Evolutionary conservation across 192 early-diverging fungal genomes (phyloP).

Genomic region (Entomortierella beljakovae): DNA sequence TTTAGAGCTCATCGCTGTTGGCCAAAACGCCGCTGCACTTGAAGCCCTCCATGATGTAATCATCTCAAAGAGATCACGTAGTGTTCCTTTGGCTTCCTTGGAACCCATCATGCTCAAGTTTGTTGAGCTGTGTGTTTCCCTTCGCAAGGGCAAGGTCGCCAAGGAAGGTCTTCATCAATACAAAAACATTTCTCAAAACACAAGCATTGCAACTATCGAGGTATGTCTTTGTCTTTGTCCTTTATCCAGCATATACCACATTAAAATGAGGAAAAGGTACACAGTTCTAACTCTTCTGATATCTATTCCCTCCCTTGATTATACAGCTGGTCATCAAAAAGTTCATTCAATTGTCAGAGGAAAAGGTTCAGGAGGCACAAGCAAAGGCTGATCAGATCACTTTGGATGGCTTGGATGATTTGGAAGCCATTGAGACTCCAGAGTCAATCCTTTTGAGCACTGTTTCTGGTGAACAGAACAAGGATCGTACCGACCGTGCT

Average conservation of each 20-base stretch:
- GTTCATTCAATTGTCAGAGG: constrained; percentile 89
- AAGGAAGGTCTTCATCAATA: constrained; percentile 98
- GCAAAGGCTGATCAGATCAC: constrained; percentile 89
- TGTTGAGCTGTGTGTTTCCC: constrained; percentile 89
- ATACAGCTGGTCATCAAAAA: constrained; percentile 81
- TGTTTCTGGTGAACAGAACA: constrained; percentile 92
- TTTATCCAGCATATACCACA: background rate
- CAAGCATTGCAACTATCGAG: constrained; percentile 90
- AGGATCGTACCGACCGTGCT: constrained; percentile 97
- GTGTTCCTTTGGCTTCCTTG: constrained; percentile 78
- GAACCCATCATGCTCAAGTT: constrained; percentile 97
- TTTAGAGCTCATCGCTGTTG: constrained; percentile 84
- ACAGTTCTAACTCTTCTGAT: background rate
- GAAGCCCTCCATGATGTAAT: constrained; percentile 92
- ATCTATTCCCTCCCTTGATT: background rate
- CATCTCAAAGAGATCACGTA: constrained; percentile 89
- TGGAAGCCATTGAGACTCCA: constrained; percentile 96
- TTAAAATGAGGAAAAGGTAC: no score
- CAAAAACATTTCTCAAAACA: constrained; percentile 98
- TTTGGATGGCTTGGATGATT: constrained; percentile 88
- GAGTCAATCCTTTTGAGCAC: constrained; percentile 97
- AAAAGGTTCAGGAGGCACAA: constrained; percentile 92
- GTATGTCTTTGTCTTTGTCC: constrained; percentile 41
- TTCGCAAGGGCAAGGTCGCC: constrained; percentile 90
- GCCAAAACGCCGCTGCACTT: constrained; percentile 86